Conservation (phyloP, 2,329 filamentous ascomycete genomes). For the Exophiala xenobiotica region DNA sequence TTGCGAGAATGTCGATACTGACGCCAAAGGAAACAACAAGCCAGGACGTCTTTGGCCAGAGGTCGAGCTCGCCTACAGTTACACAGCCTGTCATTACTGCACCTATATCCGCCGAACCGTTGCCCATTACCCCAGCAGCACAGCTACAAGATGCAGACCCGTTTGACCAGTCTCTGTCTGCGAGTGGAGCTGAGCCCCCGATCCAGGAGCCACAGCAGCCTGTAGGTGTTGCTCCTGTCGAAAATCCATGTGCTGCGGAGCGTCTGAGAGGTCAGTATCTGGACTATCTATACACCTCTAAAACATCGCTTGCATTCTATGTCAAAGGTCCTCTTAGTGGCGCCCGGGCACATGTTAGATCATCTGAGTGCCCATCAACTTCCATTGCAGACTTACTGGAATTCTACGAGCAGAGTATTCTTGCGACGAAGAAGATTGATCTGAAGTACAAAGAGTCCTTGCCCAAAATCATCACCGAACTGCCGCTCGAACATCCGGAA, state of each 20-base stretch:
- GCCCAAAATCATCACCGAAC: conserved; percentile 40
- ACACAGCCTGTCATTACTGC: not conserved
- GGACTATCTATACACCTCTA: conserved; percentile 30
- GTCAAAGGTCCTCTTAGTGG: conserved; percentile 51
- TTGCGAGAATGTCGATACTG: conserved; percentile 30
- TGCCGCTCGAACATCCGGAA: conserved; percentile 34
- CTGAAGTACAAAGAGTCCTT: conserved; percentile 48
- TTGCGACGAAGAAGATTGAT: conserved; percentile 49
- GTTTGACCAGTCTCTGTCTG: conserved; percentile 8
- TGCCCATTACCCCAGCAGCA: conserved; percentile 4
- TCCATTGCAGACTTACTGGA: conserved; percentile 35
- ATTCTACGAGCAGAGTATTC: conserved; percentile 44
- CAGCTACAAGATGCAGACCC: not conserved
- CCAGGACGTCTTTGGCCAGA: not conserved
- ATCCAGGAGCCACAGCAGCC: not conserved
- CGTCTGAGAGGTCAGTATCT: conserved; percentile 29
- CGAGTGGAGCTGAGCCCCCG: not conserved
- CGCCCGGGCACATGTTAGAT: conserved; percentile 43
- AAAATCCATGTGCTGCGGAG: conserved; percentile 14
- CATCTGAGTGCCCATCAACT: conserved; percentile 29
- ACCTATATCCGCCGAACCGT: not conserved
- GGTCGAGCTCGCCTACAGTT: not conserved
- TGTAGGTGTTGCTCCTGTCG: not conserved
- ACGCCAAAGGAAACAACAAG: conserved; percentile 9
- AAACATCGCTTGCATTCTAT: conserved; percentile 53